A percentile compares a stretch with the other conserved stretches of the same genome.
These are phyloP conservation scores for Paramyrothecium roridum DNA, from an alignment of 2,329 filamentous ascomycete genomes.

Conservation along the genomic window DNA sequence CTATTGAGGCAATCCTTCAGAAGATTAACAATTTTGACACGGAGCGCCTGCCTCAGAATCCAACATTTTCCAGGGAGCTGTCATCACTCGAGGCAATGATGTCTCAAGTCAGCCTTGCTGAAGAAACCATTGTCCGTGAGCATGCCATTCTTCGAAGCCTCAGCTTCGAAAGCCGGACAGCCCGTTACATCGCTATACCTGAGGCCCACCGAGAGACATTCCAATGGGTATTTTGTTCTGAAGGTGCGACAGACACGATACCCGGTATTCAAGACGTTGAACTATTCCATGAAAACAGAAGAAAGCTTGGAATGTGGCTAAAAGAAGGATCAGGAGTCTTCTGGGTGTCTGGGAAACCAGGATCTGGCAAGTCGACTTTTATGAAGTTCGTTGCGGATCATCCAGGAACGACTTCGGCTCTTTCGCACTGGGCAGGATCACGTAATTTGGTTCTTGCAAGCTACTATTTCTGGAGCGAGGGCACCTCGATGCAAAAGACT, in stretches of 20 bases:
- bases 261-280: no score
- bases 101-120: no score
- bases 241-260: no score
- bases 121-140: background rate
- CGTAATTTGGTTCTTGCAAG: constrained; percentile 3
- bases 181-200: background rate
- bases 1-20: no score
- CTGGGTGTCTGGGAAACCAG: constrained; percentile 31
- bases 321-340: constrained; percentile 11
- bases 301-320: no score
- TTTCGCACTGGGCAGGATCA: background rate
- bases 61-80: no score
- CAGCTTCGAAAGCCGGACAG: background rate
- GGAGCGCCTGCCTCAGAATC: no score
- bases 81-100: no score
- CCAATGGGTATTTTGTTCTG: constrained; percentile 24
- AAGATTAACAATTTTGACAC: no score
- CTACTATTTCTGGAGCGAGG: constrained; percentile 10
- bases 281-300: no score
- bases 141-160: background rate
- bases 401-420: background rate
- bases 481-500: constrained; percentile 9
- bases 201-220: constrained; percentile 14
- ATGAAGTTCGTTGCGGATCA: constrained; percentile 7
- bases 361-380: constrained; percentile 15